Conservation (phyloP, 2,329 filamentous ascomycete species). For the Ophiostoma ulmi region DNA sequence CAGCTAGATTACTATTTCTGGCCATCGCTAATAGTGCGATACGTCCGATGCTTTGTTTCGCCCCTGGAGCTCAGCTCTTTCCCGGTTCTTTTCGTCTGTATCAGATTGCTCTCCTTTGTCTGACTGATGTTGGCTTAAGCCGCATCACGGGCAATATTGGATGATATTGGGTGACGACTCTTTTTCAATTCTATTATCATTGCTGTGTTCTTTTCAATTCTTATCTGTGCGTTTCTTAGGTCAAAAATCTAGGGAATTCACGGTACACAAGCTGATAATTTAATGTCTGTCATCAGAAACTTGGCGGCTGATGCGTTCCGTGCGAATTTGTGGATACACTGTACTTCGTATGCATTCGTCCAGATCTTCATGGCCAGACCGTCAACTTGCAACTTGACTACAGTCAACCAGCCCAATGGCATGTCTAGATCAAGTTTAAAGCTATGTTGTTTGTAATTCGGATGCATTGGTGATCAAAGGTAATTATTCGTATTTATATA, state of each 20-base stretch:
- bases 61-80: conserved; percentile 6
- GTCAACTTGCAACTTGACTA: not conserved
- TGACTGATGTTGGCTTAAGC: not conserved
- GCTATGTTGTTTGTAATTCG: no score
- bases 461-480: no score
- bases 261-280: not conserved
- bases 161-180: not conserved
- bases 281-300: not conserved
- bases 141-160: not conserved
- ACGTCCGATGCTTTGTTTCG: not conserved
- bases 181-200: not conserved
- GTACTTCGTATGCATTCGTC: not conserved
- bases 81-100: not conserved
- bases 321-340: not conserved
- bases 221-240: not conserved
- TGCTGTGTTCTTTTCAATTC: not conserved
- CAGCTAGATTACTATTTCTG: not conserved
- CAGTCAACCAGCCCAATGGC: no score
- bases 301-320: conserved; percentile 2
- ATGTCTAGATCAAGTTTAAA: no score
- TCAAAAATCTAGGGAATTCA: not conserved
- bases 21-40: not conserved
- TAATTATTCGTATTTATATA: no score
- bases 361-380: not conserved
- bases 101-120: not conserved